phyloP scores from a whole-genome alignment of 495 filamentous ascomycete genomes.

The Aspergillus sclerotiicarbonarius region DNA sequence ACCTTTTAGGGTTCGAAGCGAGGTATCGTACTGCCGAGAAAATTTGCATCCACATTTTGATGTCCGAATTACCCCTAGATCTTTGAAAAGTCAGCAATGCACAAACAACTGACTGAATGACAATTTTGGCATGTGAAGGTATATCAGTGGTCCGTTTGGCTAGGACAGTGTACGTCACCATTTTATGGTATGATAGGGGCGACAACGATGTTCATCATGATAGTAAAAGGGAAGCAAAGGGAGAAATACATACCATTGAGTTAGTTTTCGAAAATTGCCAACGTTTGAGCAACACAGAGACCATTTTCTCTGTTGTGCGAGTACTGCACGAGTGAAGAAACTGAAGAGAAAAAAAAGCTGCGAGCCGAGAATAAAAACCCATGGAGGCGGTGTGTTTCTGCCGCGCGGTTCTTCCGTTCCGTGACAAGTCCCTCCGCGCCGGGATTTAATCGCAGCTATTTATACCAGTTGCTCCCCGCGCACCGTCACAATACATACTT shows the following conservation, averaged over 20 bases:
- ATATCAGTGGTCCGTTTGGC: slow-evolving; percentile 88
- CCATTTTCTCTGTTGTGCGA: slow-evolving; percentile 17
- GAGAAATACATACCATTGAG: slow-evolving; percentile 36
- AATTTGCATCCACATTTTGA: neutral
- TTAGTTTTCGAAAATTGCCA: slow-evolving; percentile 23
- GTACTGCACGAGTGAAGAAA: slow-evolving; percentile 23
- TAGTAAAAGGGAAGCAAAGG: slow-evolving; percentile 22
- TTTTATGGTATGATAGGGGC: slow-evolving; percentile 83
- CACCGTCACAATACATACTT: slow-evolving; percentile 6
- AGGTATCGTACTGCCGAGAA: too few species aligned
- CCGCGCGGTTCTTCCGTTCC: slow-evolving; percentile 28
- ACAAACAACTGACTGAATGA: slow-evolving; percentile 13
- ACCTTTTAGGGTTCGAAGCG: too few species aligned
- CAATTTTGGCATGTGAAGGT: slow-evolving; percentile 16
- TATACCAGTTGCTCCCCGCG: slow-evolving; percentile 12
- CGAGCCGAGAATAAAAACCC: slow-evolving; percentile 25
- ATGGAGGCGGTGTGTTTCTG: slow-evolving; percentile 31
- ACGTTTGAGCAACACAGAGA: slow-evolving; percentile 1
- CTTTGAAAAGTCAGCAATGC: slow-evolving; percentile 32
- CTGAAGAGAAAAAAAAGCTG: slow-evolving; percentile 26
- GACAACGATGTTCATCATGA: slow-evolving; percentile 86
- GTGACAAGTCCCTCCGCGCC: slow-evolving; percentile 21
- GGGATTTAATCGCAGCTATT: slow-evolving; percentile 11
- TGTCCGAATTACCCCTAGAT: slow-evolving; percentile 14
- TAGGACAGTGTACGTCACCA: slow-evolving; percentile 89